Evolutionary conservation across 2,329 filamentous ascomycete genomes (phyloP).

Genomic region (Fusarium metavorans): DNA sequence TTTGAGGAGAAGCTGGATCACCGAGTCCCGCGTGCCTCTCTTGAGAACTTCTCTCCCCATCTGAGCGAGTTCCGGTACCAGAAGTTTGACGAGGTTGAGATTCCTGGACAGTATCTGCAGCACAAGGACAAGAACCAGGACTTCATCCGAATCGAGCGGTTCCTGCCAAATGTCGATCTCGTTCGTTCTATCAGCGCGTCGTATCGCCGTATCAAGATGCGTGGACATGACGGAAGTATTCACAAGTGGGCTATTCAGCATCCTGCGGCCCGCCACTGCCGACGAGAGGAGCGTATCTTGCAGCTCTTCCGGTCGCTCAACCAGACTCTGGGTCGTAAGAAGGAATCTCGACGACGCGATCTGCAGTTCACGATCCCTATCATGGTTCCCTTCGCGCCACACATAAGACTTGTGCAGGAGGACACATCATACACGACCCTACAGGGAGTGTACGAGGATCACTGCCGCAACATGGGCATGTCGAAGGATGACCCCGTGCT

Average conservation of each 20-base stretch:
- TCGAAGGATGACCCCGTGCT: constrained; percentile 96
- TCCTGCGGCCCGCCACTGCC: constrained; percentile 90
- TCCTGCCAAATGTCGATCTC: constrained; percentile 93
- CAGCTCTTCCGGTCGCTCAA: constrained; percentile 99
- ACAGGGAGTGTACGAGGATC: constrained; percentile 95
- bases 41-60: constrained; percentile 90
- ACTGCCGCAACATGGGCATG: constrained; percentile 87
- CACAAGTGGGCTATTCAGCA: constrained; percentile 98
- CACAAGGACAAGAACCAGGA: constrained; percentile 99
- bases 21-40: constrained; percentile 75
- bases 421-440: constrained; percentile 94
- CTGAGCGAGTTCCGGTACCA: constrained; percentile 97
- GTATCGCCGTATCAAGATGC: constrained; percentile 92
- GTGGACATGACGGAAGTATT: constrained; percentile 96
- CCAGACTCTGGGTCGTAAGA: constrained; percentile 88
- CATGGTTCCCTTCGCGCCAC: constrained; percentile 94
- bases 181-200: constrained; percentile 92
- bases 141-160: constrained; percentile 96
- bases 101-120: constrained; percentile 95
- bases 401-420: constrained; percentile 95
- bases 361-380: constrained; percentile 95
- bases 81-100: constrained; percentile 98
- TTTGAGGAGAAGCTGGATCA: constrained; percentile 98
- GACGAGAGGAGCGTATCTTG: constrained; percentile 92
- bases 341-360: constrained; percentile 93